Evolutionary conservation across 2,329 filamentous ascomycete genomes (phyloP).

Genomic region (Pseudogymnoascus sp.): DNA sequence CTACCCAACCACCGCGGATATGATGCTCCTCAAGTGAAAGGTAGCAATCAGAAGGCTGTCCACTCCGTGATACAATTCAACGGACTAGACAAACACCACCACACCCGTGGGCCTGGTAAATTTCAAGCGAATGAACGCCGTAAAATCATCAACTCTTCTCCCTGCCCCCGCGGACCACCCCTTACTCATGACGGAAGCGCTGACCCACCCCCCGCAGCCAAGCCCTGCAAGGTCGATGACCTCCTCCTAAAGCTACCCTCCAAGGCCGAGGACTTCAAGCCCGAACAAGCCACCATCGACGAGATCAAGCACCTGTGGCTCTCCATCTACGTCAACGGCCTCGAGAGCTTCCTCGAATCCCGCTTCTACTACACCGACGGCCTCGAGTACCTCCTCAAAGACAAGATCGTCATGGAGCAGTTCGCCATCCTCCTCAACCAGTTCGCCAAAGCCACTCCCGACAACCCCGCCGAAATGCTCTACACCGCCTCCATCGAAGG

Average conservation of each 20-base stretch:
- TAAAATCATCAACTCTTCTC: neutral
- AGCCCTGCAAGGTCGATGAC: conserved; percentile 65
- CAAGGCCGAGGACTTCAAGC: neutral
- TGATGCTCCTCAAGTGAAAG: neutral
- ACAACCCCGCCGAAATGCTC: conserved; percentile 44
- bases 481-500: conserved; percentile 48
- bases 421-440: conserved; percentile 57
- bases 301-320: conserved; percentile 66
- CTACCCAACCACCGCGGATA: neutral
- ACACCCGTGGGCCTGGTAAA: neutral
- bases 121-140: neutral
- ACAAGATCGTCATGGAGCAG: conserved; percentile 54
- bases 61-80: neutral
- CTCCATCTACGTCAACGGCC: conserved; percentile 65
- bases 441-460: conserved; percentile 40
- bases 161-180: neutral
- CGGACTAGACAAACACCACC: neutral
- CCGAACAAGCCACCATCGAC: conserved; percentile 34
- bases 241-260: conserved; percentile 42
- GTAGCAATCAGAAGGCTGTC: neutral
- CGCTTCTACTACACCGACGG: conserved; percentile 62
- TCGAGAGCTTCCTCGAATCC: conserved; percentile 73
- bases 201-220: conserved; percentile 34
- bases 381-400: conserved; percentile 35
- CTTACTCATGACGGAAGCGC: neutral